These are phyloP conservation scores for Cucurbita moschata DNA, from an alignment of 306 rosid genomes.

Conservation along the genomic window DNA sequence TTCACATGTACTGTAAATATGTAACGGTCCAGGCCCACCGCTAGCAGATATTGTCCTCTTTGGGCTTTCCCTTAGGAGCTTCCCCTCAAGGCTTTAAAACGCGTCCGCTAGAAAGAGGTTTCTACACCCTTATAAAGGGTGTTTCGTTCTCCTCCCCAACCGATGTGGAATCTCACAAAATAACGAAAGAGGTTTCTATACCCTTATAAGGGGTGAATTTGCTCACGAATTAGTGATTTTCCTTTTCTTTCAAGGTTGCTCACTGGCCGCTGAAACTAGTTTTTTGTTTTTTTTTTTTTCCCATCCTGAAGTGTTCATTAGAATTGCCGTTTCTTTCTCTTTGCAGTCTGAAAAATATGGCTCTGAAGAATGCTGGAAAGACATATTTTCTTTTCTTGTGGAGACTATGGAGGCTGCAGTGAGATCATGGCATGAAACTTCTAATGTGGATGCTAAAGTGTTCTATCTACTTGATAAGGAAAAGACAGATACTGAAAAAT, in stretches of 20 bases:
- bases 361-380: constrained; percentile 66
- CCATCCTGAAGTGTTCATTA: background rate
- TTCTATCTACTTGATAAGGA: constrained; percentile 78
- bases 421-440: constrained; percentile 76
- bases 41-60: too few species aligned
- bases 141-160: too few species aligned
- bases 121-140: too few species aligned
- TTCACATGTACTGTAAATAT: background rate
- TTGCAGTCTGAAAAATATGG: constrained; percentile 68
- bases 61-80: too few species aligned
- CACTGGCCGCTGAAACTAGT: background rate
- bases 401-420: constrained; percentile 93
- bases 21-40: too few species aligned
- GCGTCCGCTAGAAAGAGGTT: too few species aligned
- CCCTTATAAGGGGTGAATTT: background rate
- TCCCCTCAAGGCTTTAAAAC: too few species aligned
- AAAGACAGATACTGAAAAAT: constrained; percentile 67
- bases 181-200: too few species aligned
- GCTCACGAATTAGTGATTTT: background rate
- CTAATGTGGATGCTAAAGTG: constrained; percentile 77
- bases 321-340: constrained; percentile 1
- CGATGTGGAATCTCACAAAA: too few species aligned
- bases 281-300: background rate
- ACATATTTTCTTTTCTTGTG: constrained; percentile 56
- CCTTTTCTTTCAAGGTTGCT: background rate